Base-by-base conservation (phyloP, 441 rosid genomes). In the Populus trichocarpa region DNA sequence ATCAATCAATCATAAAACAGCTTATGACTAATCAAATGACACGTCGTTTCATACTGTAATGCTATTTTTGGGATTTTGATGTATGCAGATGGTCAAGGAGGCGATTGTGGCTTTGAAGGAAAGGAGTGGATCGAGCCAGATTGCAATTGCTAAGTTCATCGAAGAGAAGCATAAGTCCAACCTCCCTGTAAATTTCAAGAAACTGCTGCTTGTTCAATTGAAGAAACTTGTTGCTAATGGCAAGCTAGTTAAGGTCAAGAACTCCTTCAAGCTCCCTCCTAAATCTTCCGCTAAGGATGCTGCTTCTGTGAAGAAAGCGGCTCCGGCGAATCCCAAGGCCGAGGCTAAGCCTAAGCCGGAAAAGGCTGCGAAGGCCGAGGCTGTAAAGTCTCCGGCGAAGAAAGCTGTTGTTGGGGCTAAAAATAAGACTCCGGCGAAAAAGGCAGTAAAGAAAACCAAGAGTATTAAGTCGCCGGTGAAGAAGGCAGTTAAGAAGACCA, bases 381-480 rank as follows among this genome's bases (percentile, higher is more conserved):
- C 64, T 0, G 73, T 13, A 23, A 80, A 77, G 46, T 32, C 78
- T 7, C 73, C 67, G 1, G 75, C 65, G 2, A 80, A 83, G 75
- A 76, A 80, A 38, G 77, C 30, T 30, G 67, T 20, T 3, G 74
- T 16, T 11, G 53, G 67, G 1, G n/a, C 42, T 0, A 71, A 67
- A 42, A 74, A 61, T 25, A 63, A 65, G 75, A 23, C 57, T 67
- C 73, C 50, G 35, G 64, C 46, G 20, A 46, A 46, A 18, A 65
- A 64, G 59, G 69, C 3, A 8, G 53, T 32, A 18, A 75, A 79
- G 78, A 82, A 82, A 66, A 71, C 76, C 12, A 80, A 72, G 67
- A 75, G 46, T 59, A 65, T 83, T 1, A 80, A 78, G 75, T 80
- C 81, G 6, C 81, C 80, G 16, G 79, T 18, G 38, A 78, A 78